phyloP scores from a whole-genome alignment of 2,329 filamentous ascomycete genomes.

The Claviceps sorghi region DNA sequence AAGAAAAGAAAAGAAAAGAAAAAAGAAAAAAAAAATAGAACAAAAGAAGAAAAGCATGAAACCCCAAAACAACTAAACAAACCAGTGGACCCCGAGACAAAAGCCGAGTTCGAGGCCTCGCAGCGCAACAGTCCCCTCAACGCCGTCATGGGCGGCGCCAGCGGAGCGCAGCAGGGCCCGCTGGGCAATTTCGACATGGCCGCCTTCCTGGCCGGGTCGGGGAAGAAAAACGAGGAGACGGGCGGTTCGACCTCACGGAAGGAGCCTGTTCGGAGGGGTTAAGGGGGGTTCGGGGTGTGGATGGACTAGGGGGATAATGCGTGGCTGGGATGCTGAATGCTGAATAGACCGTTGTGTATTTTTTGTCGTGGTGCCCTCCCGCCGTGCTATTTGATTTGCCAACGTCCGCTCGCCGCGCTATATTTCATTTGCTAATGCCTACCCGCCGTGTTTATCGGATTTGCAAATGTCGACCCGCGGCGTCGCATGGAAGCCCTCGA shows the following conservation, averaged over 20 bases:
- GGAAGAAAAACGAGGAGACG: slow-evolving; percentile 23
- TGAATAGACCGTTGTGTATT: too few relatives aligned
- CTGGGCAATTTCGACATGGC: slow-evolving; percentile 48
- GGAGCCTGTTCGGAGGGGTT: slow-evolving; percentile 25
- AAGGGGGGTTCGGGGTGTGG: neutral
- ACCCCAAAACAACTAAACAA: too few relatives aligned
- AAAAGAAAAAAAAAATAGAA: neutral
- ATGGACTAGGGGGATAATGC: too few relatives aligned
- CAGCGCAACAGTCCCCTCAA: slow-evolving; percentile 62
- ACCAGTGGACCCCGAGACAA: slow-evolving; percentile 90
- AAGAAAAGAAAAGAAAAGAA: too few relatives aligned
- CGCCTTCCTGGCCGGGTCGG: slow-evolving; percentile 44
- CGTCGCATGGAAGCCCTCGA: too few relatives aligned
- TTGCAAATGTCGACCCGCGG: too few relatives aligned
- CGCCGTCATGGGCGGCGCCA: slow-evolving; percentile 32
- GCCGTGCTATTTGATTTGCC: too few relatives aligned
- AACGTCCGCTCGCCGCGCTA: too few relatives aligned
- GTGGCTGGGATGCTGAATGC: too few relatives aligned
- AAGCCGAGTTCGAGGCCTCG: slow-evolving; percentile 81
- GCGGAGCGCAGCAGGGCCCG: slow-evolving; percentile 22
- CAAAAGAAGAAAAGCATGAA: neutral
- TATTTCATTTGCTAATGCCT: too few relatives aligned
- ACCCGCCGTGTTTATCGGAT: too few relatives aligned
- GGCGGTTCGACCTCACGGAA: slow-evolving; percentile 20
- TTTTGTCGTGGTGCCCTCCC: too few relatives aligned